phyloP scores from a whole-genome alignment of 1,284 basidiomycete species.

The Tilletia walkeri region DNA sequence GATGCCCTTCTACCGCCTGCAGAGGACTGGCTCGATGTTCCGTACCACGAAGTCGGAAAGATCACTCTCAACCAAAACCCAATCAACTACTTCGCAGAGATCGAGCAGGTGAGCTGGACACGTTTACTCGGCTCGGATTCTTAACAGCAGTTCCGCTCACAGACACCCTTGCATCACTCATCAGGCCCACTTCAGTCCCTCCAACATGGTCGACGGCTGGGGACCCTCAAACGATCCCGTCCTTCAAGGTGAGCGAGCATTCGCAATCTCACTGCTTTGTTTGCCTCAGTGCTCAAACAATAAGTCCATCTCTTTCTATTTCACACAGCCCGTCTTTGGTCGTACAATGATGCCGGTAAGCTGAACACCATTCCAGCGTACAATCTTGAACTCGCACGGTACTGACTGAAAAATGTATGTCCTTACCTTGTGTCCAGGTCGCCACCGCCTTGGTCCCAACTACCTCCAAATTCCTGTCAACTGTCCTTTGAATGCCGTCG shows the following conservation, averaged over 20 bases:
- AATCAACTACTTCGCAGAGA: slow-evolving; percentile 49
- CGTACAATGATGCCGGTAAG: slow-evolving; percentile 18
- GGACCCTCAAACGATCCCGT: slow-evolving; percentile 48
- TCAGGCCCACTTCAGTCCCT: slow-evolving; percentile 35
- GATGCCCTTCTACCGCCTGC: neutral
- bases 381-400: no score
- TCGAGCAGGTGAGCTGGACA: slow-evolving; percentile 32
- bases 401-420: no score
- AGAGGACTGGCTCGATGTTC: slow-evolving; percentile 28
- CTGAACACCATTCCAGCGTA: no score
- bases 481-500: slow-evolving; percentile 7
- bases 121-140: neutral
- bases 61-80: slow-evolving; percentile 43
- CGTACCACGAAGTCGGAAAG: slow-evolving; percentile 40
- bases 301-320: neutral
- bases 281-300: neutral
- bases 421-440: neutral
- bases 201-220: slow-evolving; percentile 38
- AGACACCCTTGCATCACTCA: no score
- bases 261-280: neutral
- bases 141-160: neutral
- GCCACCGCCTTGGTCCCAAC: slow-evolving; percentile 24
- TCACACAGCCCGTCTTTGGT: slow-evolving; percentile 23
- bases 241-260: slow-evolving; percentile 29
- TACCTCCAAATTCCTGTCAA: slow-evolving; percentile 21